Percentiles rank a stretch among this genome's conserved stretches.
These are phyloP conservation scores for Lichtheimia ramosa DNA, from an alignment of 371 early-diverging fungal genomes.

Conservation along the genomic window DNA sequence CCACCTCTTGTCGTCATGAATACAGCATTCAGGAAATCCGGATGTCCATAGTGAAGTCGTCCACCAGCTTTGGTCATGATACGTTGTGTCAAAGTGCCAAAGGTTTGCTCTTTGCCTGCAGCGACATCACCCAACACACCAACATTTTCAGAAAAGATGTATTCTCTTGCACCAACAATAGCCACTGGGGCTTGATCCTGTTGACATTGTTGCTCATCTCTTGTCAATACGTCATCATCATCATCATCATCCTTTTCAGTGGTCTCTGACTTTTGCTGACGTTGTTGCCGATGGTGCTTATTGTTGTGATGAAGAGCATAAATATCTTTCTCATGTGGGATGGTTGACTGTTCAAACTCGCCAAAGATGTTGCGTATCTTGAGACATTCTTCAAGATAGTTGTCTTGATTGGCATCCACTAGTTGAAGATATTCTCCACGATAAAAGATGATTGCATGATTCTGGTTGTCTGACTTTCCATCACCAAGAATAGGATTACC, in stretches of 20 bases:
- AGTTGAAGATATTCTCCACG: conserved; percentile 88
- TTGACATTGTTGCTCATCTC: not conserved
- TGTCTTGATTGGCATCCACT: conserved; percentile 94
- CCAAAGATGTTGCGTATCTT: conserved; percentile 88
- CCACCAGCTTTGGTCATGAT: conserved; percentile 84
- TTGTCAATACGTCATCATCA: no score
- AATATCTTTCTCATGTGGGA: conserved; percentile 31
- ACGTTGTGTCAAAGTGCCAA: conserved; percentile 89
- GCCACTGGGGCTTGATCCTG: conserved; percentile 67
- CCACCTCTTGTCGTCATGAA: conserved; percentile 90
- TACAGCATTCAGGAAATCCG: conserved; percentile 86
- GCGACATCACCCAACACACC: conserved; percentile 89
- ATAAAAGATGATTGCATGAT: conserved; percentile 82
- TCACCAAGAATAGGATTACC: conserved; percentile 91
- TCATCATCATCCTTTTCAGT: not conserved
- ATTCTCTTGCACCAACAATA: conserved; percentile 90
- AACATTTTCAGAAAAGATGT: conserved; percentile 86
- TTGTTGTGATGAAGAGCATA: conserved; percentile 40
- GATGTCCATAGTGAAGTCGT: conserved; percentile 87
- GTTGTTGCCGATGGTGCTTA: no score
- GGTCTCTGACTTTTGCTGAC: not conserved
- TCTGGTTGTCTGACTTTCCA: conserved; percentile 92
- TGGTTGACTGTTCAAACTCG: conserved; percentile 78
- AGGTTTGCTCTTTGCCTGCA: conserved; percentile 89
- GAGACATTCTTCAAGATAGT: conserved; percentile 87